phyloP scores from a whole-genome alignment of 2,329 filamentous ascomycete genomes.

The Eutypa lata region DNA sequence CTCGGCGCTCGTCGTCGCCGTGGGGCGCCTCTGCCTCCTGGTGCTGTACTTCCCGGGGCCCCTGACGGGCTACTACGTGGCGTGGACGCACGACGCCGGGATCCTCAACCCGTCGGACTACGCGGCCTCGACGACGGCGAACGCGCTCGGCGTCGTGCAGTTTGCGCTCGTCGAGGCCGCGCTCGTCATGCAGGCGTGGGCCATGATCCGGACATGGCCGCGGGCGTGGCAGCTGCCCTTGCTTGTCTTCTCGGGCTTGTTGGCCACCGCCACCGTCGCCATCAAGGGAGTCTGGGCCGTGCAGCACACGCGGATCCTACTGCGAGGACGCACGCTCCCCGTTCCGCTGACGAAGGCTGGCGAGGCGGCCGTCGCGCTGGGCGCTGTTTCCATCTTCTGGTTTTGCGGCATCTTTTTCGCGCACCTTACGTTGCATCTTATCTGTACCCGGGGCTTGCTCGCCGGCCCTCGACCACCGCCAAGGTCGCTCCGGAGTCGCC shows the following conservation, averaged over 20 bases:
- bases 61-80: slow-evolving; percentile 60
- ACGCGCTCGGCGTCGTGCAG: slow-evolving; percentile 41
- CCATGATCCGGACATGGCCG: slow-evolving; percentile 49
- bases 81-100: slow-evolving; percentile 53
- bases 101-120: slow-evolving; percentile 40
- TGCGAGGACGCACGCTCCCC: slow-evolving; percentile 17
- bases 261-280: slow-evolving; percentile 17
- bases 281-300: slow-evolving; percentile 18
- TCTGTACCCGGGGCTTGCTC: slow-evolving; percentile 44
- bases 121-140: slow-evolving; percentile 35
- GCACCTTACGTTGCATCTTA: slow-evolving; percentile 47
- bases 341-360: slow-evolving; percentile 33
- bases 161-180: slow-evolving; percentile 43
- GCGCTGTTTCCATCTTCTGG: slow-evolving; percentile 44
- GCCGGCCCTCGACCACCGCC: too few species aligned
- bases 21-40: slow-evolving; percentile 56
- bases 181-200: slow-evolving; percentile 51
- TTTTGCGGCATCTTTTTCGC: slow-evolving; percentile 55
- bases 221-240: slow-evolving; percentile 8
- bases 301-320: slow-evolving; percentile 11
- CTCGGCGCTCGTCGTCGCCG: slow-evolving; percentile 56
- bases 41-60: slow-evolving; percentile 58
- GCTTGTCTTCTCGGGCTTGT: slow-evolving; percentile 7
- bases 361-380: slow-evolving; percentile 35
- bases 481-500: too few species aligned